Evolutionary conservation across 208 protist genomes (phyloP).

Genomic region (Leishmania arabica): DNA sequence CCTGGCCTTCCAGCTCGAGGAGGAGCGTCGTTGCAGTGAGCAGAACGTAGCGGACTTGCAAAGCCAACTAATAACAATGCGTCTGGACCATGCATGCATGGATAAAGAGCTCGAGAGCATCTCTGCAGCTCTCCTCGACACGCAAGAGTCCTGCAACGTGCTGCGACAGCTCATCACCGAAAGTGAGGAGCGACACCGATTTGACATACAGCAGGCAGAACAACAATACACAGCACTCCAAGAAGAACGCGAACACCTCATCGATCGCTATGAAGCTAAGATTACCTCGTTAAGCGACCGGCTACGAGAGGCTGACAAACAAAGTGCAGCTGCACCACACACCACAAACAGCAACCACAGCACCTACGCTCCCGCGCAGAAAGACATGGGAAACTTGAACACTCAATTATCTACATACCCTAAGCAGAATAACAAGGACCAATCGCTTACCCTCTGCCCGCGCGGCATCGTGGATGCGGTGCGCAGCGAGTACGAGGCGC

Average conservation of each 20-base stretch:
- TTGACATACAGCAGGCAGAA: not conserved
- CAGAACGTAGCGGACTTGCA: constrained; percentile 14
- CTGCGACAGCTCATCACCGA: constrained; percentile 15
- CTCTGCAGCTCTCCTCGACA: constrained; percentile 22
- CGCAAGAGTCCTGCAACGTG: constrained; percentile 17
- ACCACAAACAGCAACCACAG: rapidly evolving
- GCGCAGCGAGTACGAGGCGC: not conserved
- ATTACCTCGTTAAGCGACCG: not conserved
- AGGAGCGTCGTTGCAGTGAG: constrained; percentile 12
- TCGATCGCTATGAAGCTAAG: not conserved
- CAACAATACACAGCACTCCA: not conserved
- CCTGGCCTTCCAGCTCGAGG: constrained; percentile 12
- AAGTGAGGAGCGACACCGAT: constrained; percentile 17
- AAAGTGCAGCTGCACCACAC: rapidly evolving
- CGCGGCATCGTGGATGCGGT: not conserved
- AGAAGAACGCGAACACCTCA: not conserved
- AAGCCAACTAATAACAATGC: constrained; percentile 21
- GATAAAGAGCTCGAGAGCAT: constrained; percentile 22
- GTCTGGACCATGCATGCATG: constrained; percentile 20
- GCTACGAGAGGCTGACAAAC: not conserved
- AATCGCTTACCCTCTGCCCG: too few relatives aligned
- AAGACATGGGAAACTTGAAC: not conserved
- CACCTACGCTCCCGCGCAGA: not conserved
- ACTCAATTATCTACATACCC: not conserved
- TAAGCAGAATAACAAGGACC: not conserved